Base-by-base conservation (phyloP, 2,329 filamentous ascomycete genomes). In the Neocatenulostroma microsporum region DNA sequence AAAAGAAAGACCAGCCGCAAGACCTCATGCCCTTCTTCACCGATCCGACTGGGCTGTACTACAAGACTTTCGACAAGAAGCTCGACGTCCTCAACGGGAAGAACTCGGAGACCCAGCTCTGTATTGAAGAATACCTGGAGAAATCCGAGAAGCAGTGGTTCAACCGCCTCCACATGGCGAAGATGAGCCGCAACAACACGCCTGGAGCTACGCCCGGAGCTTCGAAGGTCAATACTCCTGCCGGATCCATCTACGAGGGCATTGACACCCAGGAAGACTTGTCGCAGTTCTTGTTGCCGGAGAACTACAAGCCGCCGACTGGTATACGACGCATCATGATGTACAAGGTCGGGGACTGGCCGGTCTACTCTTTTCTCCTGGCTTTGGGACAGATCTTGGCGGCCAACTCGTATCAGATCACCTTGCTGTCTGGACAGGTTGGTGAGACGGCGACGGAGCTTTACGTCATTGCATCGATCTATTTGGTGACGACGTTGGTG, bases 61-160 rank as follows among this genome's bases (percentile, higher is more conserved):
- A 73, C 45, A 65, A 65, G 41, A 66, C 62, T 2, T 81, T 80
- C 44, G 71, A 74, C 39, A 67, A 70, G 54, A 73, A 67, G 50
- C 66, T 81, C 2, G 69, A 74, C 21, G 56, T 58, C 2, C 61
- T 82, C 12, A 71, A 62, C 30, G 74, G 71, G 7, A 65, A 68
- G 43, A 78, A 72, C 41, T 80, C 76, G 0, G 69, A 74, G 41
- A 67, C 62, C 1, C 63, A 72, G 21, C 62, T 80, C 7, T 82
- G 78, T 50, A 79, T 82, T 39, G 78, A 82, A 47, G 69, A 77
- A 26, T 82, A 74, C 53, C 62, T 82, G 10, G 69, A 73, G 42
- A 75, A 75, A 51, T 77, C 74, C 17, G 77, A 82, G 56, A 80
- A 80, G 63, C 69, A 76, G 44, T 82, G 78, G 78, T 82, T 78